phyloP scores from a whole-genome alignment of 179 eudicot species.

The Sideroxylon spinosum region DNA sequence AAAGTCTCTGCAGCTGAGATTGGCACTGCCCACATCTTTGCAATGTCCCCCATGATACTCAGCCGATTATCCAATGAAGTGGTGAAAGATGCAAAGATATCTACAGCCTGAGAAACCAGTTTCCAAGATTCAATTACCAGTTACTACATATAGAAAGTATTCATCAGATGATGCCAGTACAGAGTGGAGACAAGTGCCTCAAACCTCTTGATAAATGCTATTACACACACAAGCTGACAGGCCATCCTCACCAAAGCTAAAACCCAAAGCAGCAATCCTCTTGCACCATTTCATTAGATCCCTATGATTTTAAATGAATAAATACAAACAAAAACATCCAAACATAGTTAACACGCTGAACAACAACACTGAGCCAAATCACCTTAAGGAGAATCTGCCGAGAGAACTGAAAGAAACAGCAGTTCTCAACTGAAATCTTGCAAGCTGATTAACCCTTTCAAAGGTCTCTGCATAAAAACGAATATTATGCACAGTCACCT shows the following conservation, averaged over 20 bases:
- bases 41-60: conserved; percentile 52
- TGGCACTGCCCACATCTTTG: conserved; percentile 59
- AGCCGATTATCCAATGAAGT: conserved; percentile 48
- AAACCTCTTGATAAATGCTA: conserved; percentile 76
- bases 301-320: conserved; percentile 34
- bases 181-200: conserved; percentile 9
- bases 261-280: conserved; percentile 65
- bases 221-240: conserved; percentile 43
- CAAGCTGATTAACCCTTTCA: conserved; percentile 44
- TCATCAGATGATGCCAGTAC: background rate
- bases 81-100: conserved; percentile 75
- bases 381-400: conserved; percentile 77
- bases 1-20: conserved; percentile 39
- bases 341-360: background rate
- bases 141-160: background rate
- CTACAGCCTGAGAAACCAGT: conserved; percentile 66
- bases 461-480: conserved; percentile 60
- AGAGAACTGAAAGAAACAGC: conserved; percentile 30
- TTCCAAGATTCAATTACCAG: background rate
- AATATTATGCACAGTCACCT: conserved; percentile 1
- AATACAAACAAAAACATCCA: background rate
- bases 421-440: conserved; percentile 33
- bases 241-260: conserved; percentile 32
- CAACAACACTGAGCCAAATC: background rate
- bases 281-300: conserved; percentile 92